phyloP scores from a whole-genome alignment of 2,329 filamentous ascomycete species.

The Epichloe sp. region DNA sequence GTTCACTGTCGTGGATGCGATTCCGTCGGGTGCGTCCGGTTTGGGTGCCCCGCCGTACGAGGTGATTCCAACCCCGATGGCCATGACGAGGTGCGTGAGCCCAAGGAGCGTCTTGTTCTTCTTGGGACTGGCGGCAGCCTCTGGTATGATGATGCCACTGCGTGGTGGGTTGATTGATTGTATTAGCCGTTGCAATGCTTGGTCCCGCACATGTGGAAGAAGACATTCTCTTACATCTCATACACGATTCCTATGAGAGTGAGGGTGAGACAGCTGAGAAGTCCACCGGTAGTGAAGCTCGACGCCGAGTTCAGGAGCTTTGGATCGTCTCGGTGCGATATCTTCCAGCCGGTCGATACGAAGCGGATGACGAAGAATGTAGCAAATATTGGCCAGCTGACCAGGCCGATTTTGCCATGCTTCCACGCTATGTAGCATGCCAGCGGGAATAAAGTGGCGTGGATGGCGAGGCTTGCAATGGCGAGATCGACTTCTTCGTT shows the following conservation, averaged over 20 bases:
- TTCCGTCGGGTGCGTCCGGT: not conserved
- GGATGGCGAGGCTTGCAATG: not conserved
- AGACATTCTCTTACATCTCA: not conserved
- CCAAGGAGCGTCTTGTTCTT: not conserved
- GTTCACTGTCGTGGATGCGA: not conserved
- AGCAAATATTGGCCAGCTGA: not conserved
- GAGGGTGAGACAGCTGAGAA: not conserved
- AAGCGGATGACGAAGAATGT: not conserved
- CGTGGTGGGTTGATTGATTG: not conserved
- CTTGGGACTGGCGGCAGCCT: not conserved
- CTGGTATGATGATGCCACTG: not conserved
- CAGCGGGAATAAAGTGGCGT: not conserved
- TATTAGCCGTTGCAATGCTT: too few relatives aligned
- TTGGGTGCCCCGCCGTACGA: not conserved
- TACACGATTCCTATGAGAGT: not conserved
- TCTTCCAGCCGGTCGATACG: not conserved
- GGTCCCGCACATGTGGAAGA: too few relatives aligned
- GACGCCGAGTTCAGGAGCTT: not conserved
- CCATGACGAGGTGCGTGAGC: not conserved
- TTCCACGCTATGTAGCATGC: constrained; percentile 1
- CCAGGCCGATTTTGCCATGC: not conserved
- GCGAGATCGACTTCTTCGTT: not conserved
- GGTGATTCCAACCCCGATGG: not conserved
- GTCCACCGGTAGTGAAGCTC: not conserved
- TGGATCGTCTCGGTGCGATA: not conserved